Conservation (phyloP, 2,329 filamentous ascomycete genomes). For the Rugonectria rugulosa region DNA sequence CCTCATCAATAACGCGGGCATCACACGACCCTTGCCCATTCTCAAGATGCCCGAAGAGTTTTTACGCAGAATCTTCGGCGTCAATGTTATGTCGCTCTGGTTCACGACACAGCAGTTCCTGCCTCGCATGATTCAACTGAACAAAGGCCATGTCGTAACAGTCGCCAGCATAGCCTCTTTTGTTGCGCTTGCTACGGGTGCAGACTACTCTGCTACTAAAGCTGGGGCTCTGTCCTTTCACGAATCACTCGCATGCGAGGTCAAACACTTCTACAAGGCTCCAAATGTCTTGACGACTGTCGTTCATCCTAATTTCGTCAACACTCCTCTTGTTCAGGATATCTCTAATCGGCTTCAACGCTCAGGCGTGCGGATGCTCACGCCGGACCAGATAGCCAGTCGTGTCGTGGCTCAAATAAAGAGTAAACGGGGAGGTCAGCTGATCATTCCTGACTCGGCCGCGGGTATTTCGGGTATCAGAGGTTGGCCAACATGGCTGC, state of each 20-base stretch:
- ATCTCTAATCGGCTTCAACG: slow-evolving; percentile 39
- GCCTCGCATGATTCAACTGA: slow-evolving; percentile 62
- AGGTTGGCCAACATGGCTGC: slow-evolving; percentile 50
- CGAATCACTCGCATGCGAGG: slow-evolving; percentile 64
- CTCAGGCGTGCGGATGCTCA: slow-evolving; percentile 42
- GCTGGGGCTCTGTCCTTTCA: slow-evolving; percentile 69
- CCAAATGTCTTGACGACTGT: slow-evolving; percentile 66
- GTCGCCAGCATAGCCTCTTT: slow-evolving; percentile 69
- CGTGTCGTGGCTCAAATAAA: slow-evolving; percentile 55
- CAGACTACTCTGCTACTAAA: slow-evolving; percentile 70
- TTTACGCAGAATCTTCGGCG: slow-evolving; percentile 51
- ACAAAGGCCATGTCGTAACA: slow-evolving; percentile 75
- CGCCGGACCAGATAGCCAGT: slow-evolving; percentile 47
- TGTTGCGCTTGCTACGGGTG: slow-evolving; percentile 63
- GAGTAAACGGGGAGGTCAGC: slow-evolving; percentile 52
- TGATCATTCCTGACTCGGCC: slow-evolving; percentile 50
- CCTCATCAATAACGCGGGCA: slow-evolving; percentile 9
- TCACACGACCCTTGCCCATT: not conserved
- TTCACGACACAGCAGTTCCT: slow-evolving; percentile 68
- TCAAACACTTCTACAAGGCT: slow-evolving; percentile 63
- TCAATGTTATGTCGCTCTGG: slow-evolving; percentile 71
- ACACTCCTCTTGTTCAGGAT: slow-evolving; percentile 53
- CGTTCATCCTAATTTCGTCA: slow-evolving; percentile 64
- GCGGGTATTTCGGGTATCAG: slow-evolving; percentile 44
- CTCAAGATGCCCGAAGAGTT: not conserved